Evolutionary conservation across 2,329 filamentous ascomycete genomes (phyloP).

Genomic region (Cercospora sojina): DNA sequence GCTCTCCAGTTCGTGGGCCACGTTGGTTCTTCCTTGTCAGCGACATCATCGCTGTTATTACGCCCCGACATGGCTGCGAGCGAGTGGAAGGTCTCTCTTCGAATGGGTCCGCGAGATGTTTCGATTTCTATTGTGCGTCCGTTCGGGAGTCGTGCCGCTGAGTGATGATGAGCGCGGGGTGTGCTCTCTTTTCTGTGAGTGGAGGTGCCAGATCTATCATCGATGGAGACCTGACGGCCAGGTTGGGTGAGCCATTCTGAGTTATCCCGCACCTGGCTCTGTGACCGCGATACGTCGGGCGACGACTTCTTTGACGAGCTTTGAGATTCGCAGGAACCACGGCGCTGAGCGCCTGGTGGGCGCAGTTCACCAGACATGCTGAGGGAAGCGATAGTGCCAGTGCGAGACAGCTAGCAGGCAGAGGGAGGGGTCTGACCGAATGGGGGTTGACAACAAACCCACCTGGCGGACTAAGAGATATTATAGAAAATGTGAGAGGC

Average conservation of each 20-base stretch:
- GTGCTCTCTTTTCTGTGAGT: conserved; percentile 10
- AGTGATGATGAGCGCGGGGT: background rate
- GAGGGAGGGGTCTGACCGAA: conserved; percentile 5
- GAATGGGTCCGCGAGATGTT: conserved; percentile 21
- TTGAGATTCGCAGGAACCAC: conserved; percentile 21
- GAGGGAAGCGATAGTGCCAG: background rate
- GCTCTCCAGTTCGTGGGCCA: conserved; percentile 50
- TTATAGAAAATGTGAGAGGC: conserved; percentile 15
- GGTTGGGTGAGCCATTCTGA: conserved; percentile 12
- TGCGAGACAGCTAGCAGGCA: background rate
- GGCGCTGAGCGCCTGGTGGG: conserved; percentile 10
- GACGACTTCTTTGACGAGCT: conserved; percentile 25
- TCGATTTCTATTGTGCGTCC: conserved; percentile 18
- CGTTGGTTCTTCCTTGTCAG: conserved; percentile 34
- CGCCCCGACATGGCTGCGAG: conserved; percentile 14
- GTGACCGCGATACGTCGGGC: conserved; percentile 18
- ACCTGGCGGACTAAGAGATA: conserved; percentile 8
- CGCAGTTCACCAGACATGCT: conserved; percentile 19
- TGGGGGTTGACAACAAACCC: conserved; percentile 12
- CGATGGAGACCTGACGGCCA: conserved; percentile 21
- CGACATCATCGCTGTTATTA: background rate
- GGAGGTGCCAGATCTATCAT: conserved; percentile 7
- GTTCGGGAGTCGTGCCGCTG: conserved; percentile 3
- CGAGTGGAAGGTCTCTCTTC: conserved; percentile 15
- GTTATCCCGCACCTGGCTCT: conserved; percentile 18